phyloP scores from a whole-genome alignment of 2,329 filamentous ascomycete genomes.

The Pleomassaria siparia region DNA sequence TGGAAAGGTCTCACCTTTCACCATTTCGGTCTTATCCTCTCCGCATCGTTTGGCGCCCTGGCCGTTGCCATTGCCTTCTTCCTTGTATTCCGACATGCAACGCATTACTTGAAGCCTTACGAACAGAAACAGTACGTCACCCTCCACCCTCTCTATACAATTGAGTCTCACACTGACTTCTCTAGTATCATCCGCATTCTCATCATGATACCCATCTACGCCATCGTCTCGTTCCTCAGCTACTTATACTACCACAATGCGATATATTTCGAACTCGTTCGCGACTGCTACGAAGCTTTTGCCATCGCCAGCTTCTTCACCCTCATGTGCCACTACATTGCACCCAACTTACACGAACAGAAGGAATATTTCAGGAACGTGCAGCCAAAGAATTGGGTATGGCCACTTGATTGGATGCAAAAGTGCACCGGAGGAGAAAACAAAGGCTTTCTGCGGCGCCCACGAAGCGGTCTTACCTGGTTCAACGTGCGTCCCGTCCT shows the following conservation, averaged over 20 bases:
- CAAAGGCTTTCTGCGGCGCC: conserved; percentile 69
- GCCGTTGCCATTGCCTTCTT: conserved; percentile 55
- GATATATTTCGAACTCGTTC: conserved; percentile 78
- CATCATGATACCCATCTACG: conserved; percentile 84
- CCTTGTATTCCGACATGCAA: conserved; percentile 60
- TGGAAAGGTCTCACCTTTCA: conserved; percentile 60
- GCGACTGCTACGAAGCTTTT: conserved; percentile 87
- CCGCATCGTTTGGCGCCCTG: conserved; percentile 55
- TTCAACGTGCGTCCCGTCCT: conserved; percentile 65
- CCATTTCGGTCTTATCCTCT: conserved; percentile 56
- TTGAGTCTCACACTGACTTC: conserved; percentile 14
- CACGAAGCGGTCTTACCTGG: conserved; percentile 81
- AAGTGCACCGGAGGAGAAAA: conserved; percentile 69
- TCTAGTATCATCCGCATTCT: conserved; percentile 80
- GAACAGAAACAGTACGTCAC: conserved; percentile 61
- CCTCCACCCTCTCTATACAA: neutral
- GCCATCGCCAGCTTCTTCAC: conserved; percentile 86
- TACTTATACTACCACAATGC: conserved; percentile 74
- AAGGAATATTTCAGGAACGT: conserved; percentile 78
- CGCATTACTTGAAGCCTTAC: conserved; percentile 60
- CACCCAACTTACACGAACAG: conserved; percentile 74
- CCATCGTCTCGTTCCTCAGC: conserved; percentile 71
- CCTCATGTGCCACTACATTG: conserved; percentile 77
- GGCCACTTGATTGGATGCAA: conserved; percentile 70
- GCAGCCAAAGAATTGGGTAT: conserved; percentile 71